Evolutionary conservation across 208 protist genomes (phyloP).

Genomic region (Leishmania lainsoni): DNA sequence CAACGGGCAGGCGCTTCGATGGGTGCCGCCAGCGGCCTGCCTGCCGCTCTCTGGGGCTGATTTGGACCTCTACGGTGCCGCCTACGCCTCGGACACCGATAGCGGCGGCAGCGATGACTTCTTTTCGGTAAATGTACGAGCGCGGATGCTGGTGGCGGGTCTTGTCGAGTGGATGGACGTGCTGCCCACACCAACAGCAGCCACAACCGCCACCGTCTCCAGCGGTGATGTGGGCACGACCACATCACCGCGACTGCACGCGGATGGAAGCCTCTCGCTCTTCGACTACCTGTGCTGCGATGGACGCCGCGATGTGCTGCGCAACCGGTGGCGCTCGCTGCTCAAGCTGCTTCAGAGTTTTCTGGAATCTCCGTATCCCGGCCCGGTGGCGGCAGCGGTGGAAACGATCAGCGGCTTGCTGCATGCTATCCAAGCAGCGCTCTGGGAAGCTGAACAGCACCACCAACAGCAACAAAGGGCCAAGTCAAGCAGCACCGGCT

Average conservation of each 20-base stretch:
- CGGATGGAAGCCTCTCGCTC: slow-evolving; percentile 5
- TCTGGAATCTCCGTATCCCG: slow-evolving; percentile 46
- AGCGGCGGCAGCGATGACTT: slow-evolving; percentile 22
- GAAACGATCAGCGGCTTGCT: slow-evolving; percentile 51
- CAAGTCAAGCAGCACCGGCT: background rate
- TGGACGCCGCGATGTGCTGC: slow-evolving; percentile 38
- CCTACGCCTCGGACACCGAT: slow-evolving; percentile 39
- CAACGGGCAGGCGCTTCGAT: slow-evolving; percentile 15
- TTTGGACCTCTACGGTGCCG: slow-evolving; percentile 43
- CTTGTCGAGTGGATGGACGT: slow-evolving; percentile 39
- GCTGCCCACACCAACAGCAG: slow-evolving; percentile 7
- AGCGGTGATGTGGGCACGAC: background rate
- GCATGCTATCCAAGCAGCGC: slow-evolving; percentile 37
- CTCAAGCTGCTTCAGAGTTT: slow-evolving; percentile 47
- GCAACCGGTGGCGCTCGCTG: slow-evolving; percentile 45
- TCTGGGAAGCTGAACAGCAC: slow-evolving; percentile 21
- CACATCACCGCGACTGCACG: background rate
- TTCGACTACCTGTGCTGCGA: slow-evolving; percentile 42
- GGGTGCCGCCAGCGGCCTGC: slow-evolving; percentile 6
- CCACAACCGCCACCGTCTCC: background rate
- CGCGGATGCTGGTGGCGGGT: slow-evolving; percentile 35
- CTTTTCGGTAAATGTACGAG: slow-evolving; percentile 52
- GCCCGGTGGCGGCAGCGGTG: slow-evolving; percentile 54
- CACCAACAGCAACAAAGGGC: slow-evolving; percentile 12
- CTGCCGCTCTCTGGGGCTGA: slow-evolving; percentile 27